Conservation (phyloP, 768 basidiomycete species). For the Boletus tylopilopsis region DNA sequence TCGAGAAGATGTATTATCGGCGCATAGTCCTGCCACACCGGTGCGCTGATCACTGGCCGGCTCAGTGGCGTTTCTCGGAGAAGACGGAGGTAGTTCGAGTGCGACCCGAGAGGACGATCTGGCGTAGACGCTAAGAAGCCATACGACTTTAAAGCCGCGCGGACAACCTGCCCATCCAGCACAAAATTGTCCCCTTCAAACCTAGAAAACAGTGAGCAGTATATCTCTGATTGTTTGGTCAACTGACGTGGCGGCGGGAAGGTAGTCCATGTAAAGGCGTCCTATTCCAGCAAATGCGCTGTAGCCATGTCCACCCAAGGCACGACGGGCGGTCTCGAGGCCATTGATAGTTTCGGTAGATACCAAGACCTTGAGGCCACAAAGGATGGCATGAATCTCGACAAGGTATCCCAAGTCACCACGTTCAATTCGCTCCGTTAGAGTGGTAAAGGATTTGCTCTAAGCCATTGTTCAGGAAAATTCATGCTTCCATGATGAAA, state of each 20-base stretch:
- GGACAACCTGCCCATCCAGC: slow-evolving; percentile 69
- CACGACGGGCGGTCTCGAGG: slow-evolving; percentile 61
- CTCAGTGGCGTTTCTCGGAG: slow-evolving; percentile 29
- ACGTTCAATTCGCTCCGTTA: slow-evolving; percentile 45
- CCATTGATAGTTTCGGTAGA: slow-evolving; percentile 51
- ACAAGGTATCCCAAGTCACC: slow-evolving; percentile 63
- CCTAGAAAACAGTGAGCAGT: slow-evolving; percentile 29
- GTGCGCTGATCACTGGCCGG: slow-evolving; percentile 17
- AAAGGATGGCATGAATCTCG: slow-evolving; percentile 68
- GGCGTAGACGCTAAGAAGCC: slow-evolving; percentile 36
- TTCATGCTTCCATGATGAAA: background rate
- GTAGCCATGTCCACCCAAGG: slow-evolving; percentile 78
- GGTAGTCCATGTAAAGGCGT: slow-evolving; percentile 57
- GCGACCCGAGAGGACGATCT: slow-evolving; percentile 8
- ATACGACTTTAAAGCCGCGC: slow-evolving; percentile 64
- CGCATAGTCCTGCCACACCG: slow-evolving; percentile 37
- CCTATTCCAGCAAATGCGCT: slow-evolving; percentile 68
- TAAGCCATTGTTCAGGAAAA: slow-evolving; percentile 20
- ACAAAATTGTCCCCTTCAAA: slow-evolving; percentile 82
- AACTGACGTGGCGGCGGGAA: slow-evolving; percentile 61
- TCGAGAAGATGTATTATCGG: slow-evolving; percentile 51
- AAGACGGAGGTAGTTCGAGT: slow-evolving; percentile 49
- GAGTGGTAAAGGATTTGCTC: slow-evolving; percentile 47
- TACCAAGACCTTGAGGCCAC: slow-evolving; percentile 63
- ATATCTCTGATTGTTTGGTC: background rate